Evolutionary conservation across 805 yeast species (phyloP), one percentile per base, ranked within the genome.

Genomic region (Torulaspora maleeae): DNA sequence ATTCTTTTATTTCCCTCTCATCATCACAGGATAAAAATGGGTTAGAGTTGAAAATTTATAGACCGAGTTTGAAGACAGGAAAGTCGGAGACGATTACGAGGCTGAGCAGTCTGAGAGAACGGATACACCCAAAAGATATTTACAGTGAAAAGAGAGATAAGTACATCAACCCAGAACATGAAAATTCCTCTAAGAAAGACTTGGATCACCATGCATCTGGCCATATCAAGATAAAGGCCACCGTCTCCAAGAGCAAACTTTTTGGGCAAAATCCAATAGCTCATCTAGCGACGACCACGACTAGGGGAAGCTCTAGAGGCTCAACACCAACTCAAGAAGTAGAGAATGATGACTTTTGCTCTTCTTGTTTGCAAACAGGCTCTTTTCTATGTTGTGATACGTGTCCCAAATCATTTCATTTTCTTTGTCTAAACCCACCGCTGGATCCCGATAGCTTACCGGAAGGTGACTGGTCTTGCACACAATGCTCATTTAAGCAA

Each of bases 381-480:
- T 75, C 86, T 22, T 89, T 91, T 56, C 71, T 91, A 19, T 93
- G 98, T 66, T 91, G 99, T 67, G 99, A 91, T 56, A 74, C 86
- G 1, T 91, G 99, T 65, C 96, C 97, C 0, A 76, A 75, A 56
- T 86, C 96, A 1, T 93, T 91, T 66, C 99, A 91, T 61, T 88
- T 93, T 60, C 73, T 86, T 4, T 91, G 99, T 63, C 77, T 91
- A 49, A 84, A 86, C 56, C 98, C 98, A 2, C 98, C 99, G 0
- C 67, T 83, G 27, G 87, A 83, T 54, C 88, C 83, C 34, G 73
- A 76, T 41, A 61, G 75, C 30, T 67, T 87, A 6, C 98, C 98
- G 0, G 95, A 83, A 38, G 96, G 85, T 29, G 83, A 80, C 50
- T 91, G 99, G 99, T 80, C 75, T 53, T 91, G 99, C 68, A 75